Percentiles rank a stretch among this genome's conserved stretches.
phyloP scores from a whole-genome alignment of 2,329 filamentous ascomycete genomes.

The Didymella lethalis region DNA sequence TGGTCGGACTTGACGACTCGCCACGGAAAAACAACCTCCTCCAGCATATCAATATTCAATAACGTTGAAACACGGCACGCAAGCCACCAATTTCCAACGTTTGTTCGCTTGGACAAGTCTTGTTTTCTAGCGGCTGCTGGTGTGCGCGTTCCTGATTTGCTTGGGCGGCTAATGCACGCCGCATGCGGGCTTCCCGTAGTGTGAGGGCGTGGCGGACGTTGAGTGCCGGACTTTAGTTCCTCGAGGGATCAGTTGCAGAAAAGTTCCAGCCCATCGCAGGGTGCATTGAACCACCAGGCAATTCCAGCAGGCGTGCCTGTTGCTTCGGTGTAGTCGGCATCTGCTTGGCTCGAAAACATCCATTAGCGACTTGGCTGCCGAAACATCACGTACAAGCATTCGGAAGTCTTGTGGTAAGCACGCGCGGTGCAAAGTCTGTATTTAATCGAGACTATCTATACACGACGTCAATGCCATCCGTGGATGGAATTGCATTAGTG shows the following conservation, averaged over 20 bases:
- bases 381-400: not conserved
- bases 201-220: not conserved
- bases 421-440: slow-evolving; percentile 6
- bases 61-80: not conserved
- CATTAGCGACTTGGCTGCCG: too few species aligned
- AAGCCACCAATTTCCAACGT: not conserved
- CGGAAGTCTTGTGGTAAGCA: not conserved
- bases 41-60: not conserved
- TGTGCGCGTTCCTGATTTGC: not conserved
- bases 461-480: slow-evolving; percentile 24
- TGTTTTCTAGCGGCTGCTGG: not conserved
- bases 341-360: not conserved
- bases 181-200: not conserved
- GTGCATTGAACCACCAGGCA: too few species aligned
- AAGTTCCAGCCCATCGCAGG: not conserved
- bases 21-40: too few species aligned
- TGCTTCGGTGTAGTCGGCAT: not conserved
- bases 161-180: not conserved
- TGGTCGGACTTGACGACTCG: too few species aligned
- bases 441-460: slow-evolving; percentile 33
- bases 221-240: not conserved
- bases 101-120: not conserved
- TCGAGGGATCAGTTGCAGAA: not conserved
- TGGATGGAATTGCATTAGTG: slow-evolving; percentile 24
- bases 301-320: not conserved